Evolutionary conservation across 2,329 filamentous ascomycete species (phyloP).

Genomic region (Bretziella fagacearum): DNA sequence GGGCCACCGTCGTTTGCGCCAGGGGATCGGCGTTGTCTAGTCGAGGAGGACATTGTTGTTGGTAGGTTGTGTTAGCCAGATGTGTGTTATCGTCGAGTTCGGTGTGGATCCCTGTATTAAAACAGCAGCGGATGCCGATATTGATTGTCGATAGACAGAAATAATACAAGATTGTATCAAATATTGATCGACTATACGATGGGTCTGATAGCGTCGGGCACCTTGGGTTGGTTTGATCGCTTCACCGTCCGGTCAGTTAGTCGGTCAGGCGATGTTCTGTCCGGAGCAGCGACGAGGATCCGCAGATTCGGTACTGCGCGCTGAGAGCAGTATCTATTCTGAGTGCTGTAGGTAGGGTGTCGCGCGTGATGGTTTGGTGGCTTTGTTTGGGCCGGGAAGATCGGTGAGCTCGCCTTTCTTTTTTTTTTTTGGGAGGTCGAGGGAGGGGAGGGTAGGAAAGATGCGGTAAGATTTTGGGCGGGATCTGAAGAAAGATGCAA

Average conservation of each 20-base stretch:
- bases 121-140: no score
- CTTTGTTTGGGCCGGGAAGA: neutral
- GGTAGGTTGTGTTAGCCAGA: no score
- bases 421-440: neutral
- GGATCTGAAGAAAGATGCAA: neutral
- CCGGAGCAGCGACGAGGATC: no score
- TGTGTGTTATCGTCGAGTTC: neutral
- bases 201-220: no score
- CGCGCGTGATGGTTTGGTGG: neutral
- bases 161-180: no score
- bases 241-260: no score
- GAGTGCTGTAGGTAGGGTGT: constrained; percentile 1
- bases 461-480: neutral
- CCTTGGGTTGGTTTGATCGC: no score
- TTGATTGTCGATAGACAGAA: no score
- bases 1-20: constrained; percentile 36
- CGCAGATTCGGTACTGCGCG: no score
- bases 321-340: no score
- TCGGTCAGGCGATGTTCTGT: no score
- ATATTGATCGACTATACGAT: no score
- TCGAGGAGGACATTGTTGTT: constrained; percentile 14
- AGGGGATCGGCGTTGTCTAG: constrained; percentile 44
- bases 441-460: neutral
- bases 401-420: neutral
- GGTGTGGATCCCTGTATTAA: neutral